Evolutionary conservation across 805 yeast species (phyloP), one percentile per base, ranked within the genome.

Genomic region (Jamesozyma lodderae): DNA sequence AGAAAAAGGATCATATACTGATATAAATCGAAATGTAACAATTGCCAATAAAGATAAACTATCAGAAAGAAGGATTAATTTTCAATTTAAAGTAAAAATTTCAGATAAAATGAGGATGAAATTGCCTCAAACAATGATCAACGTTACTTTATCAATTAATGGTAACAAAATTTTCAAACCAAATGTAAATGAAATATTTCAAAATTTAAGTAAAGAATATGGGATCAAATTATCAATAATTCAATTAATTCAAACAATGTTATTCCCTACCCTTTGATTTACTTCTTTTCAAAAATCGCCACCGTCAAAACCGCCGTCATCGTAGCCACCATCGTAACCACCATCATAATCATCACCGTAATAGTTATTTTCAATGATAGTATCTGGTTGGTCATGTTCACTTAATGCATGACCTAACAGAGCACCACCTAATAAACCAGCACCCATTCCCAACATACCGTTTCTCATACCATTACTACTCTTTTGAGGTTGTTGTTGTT

Each of bases 391-490:
- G 19, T 40, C 41, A 41, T 38, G 54, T 31, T 55, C 55, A 17
- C 38, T 55, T 42, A 75, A 46, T 32, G 71, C 70, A 26, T 67
- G 62, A 7, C 70, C 71, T 31, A 77, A 49, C 46, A 76, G 48
- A 59, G 72, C 59, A 32, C 83, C 84, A 40, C 83, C 84, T 7
- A 77, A 50, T 38, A 78, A 55, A 58, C 85, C 86, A 14, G 77
- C 70, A 38, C 79, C 79, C 2, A 68, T 73, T 34, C 73, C 77
- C 33, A 68, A 46, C 41, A 71, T 50, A 33, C 70, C 71, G 41
- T 51, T 53, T 13, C 66, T 63, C 43, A 66, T 59, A 33, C 58
- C 61, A 26, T 60, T 46, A 30, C 29, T 58, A 27, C 51, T 54
- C 21, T 47, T 57, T 41, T 57, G 57, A 39, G 58, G 64, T 23